Evolutionary conservation across 2,329 filamentous ascomycete species (phyloP), one percentile per base, ranked within the genome.

Genomic region (Metarhizium brunneum): DNA sequence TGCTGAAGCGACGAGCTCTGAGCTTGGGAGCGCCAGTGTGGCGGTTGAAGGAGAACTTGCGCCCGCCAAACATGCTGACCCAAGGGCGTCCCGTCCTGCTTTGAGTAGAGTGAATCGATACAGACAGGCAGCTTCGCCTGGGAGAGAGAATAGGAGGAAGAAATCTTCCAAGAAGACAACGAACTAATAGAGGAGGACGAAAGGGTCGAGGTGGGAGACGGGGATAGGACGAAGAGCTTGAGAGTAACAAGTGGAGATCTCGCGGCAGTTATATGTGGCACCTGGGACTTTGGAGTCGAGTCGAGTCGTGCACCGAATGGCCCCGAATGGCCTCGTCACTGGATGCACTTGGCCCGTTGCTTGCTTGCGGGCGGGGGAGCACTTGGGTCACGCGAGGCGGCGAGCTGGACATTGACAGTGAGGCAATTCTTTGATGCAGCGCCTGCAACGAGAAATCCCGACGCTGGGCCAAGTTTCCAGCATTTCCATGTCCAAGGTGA

Each of bases 1-100:
- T 74, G 63, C 81, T 85, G 65, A 84, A 85, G 61, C 82, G 78
- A 59, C 82, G 75, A 47, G 69, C 65, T 42, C 71, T 67, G 45
- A 75, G 72, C 65, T 82, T 78, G 57, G 83, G 83, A 45, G 79
- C 77, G 63, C 83, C 83, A 53, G 83, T 84, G 66, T 84, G 81
- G 65, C 82, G 77, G 71, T 86, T 85, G 72, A 86, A 85, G 60
- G 81, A 84, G 70, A 85, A 85, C 67, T 84, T 84, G 72, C 83
- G 80, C 57, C 76, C 77, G 66, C 73, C 71, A 63, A 81, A 81
- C 73, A 79, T 79, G 54, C 63, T 72, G 65, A 53, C 55, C 53
- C 42, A 47, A n/a, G 11, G 16, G 54, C 52, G 18, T 47, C 11
- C 18, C 14, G 18, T 47, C 20, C 18, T 36, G 18, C 32, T 36